Percentiles rank a stretch among this genome's conserved stretches.
phyloP scores from a whole-genome alignment of 805 yeast genomes.

The Hanseniaspora clermontiae region DNA sequence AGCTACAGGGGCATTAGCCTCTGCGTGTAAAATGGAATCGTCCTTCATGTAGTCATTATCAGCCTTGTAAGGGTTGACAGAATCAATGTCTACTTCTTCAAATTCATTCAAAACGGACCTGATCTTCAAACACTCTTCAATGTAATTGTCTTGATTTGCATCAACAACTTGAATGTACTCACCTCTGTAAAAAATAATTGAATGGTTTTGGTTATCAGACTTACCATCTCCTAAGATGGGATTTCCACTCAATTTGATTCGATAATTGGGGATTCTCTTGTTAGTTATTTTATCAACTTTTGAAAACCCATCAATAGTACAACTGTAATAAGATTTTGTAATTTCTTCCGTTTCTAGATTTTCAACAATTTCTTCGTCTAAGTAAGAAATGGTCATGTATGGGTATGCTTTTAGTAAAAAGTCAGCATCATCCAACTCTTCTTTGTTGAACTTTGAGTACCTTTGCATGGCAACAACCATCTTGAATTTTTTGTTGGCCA shows the following conservation, averaged over 20 bases:
- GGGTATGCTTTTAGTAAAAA: constrained; percentile 64
- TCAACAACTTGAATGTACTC: constrained; percentile 91
- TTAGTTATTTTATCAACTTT: constrained; percentile 38
- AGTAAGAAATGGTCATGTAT: constrained; percentile 41
- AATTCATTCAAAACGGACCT: constrained; percentile 81
- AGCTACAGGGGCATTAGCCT: constrained; percentile 50
- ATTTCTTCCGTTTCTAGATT: constrained; percentile 18
- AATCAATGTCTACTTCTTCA: constrained; percentile 56
- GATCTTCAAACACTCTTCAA: constrained; percentile 87
- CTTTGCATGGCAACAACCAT: constrained; percentile 83
- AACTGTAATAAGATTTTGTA: constrained; percentile 41
- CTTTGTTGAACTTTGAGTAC: constrained; percentile 46
- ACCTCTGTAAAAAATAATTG: constrained; percentile 77
- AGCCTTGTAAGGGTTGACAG: constrained; percentile 46
- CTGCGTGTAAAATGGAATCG: neutral
- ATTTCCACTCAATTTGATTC: constrained; percentile 75
- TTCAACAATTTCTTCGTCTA: constrained; percentile 33
- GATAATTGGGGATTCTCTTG: constrained; percentile 46
- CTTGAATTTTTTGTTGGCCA: constrained; percentile 70
- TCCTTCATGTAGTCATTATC: constrained; percentile 35
- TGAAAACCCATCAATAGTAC: constrained; percentile 52
- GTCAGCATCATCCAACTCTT: constrained; percentile 57
- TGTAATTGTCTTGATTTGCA: constrained; percentile 90
- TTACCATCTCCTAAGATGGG: constrained; percentile 96
- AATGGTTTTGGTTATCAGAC: constrained; percentile 86